Percentiles rank a stretch among this genome's conserved stretches.
Evolutionary conservation across 208 protist genomes (phyloP).

Genomic region (Trypanosoma conorhini): DNA sequence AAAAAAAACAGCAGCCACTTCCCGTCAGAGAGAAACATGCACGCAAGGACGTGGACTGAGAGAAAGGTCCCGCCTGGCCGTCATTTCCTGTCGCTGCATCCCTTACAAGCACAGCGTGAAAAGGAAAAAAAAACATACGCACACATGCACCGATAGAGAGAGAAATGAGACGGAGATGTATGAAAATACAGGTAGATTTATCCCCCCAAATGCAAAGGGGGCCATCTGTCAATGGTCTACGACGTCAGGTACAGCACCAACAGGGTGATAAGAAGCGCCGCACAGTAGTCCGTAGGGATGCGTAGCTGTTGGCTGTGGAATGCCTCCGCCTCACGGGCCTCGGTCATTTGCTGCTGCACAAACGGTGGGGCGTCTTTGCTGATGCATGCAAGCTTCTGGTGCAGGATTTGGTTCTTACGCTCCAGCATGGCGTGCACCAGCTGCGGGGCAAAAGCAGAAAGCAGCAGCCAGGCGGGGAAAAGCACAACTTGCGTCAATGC

Average conservation of each 20-base stretch:
- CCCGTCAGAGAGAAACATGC: neutral
- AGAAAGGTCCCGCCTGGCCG: neutral
- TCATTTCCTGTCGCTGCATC: neutral
- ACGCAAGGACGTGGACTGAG: neutral
- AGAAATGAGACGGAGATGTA: too few species aligned
- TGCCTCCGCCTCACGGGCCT: slow-evolving; percentile 37
- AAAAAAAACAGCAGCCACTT: slow-evolving; percentile 6
- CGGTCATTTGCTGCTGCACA: slow-evolving; percentile 36
- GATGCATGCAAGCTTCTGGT: slow-evolving; percentile 75
- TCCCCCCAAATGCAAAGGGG: neutral
- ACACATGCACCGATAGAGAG: neutral
- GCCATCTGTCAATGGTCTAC: neutral
- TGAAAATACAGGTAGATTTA: too few species aligned
- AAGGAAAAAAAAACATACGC: neutral
- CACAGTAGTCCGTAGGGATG: slow-evolving; percentile 65
- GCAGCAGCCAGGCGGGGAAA: slow-evolving; percentile 69
- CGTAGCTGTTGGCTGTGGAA: slow-evolving; percentile 59
- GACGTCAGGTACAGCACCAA: slow-evolving; percentile 53
- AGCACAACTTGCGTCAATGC: slow-evolving; percentile 51
- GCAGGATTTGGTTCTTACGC: slow-evolving; percentile 62
- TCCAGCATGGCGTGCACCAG: slow-evolving; percentile 71
- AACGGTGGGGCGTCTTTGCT: slow-evolving; percentile 49
- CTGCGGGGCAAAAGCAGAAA: slow-evolving; percentile 62
- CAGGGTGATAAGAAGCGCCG: slow-evolving; percentile 50
- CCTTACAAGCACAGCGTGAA: neutral